Evolutionary conservation across 768 basidiomycete species (phyloP).

Genomic region (Phaeotremella skinneri): DNA sequence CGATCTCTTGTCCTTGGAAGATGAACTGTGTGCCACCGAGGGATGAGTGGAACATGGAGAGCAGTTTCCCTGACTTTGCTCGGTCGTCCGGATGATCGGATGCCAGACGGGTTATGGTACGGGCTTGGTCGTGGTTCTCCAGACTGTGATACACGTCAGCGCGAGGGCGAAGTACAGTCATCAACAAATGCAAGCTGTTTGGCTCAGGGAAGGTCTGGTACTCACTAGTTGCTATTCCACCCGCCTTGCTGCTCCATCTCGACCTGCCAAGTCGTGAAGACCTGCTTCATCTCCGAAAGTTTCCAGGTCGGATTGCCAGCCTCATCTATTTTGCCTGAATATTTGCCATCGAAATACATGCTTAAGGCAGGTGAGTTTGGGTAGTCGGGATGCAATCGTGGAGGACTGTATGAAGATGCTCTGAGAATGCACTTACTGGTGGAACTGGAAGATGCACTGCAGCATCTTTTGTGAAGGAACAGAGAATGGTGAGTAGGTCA

Average conservation of each 20-base stretch:
- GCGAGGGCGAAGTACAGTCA: not conserved
- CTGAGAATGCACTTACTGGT: conserved; percentile 26
- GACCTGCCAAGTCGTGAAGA: conserved; percentile 59
- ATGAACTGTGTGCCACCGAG: conserved; percentile 69
- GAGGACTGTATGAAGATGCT: conserved; percentile 31
- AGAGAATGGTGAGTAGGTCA: conserved; percentile 56
- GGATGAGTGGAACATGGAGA: conserved; percentile 63
- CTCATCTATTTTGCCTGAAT: conserved; percentile 40
- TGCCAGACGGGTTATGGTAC: conserved; percentile 66
- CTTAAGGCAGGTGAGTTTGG: conserved; percentile 54
- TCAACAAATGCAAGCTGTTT: too few species aligned
- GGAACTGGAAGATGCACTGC: conserved; percentile 50
- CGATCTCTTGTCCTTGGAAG: conserved; percentile 72
- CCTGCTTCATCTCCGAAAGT: conserved; percentile 58
- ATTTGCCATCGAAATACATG: conserved; percentile 52
- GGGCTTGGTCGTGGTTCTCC: conserved; percentile 41
- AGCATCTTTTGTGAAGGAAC: conserved; percentile 60
- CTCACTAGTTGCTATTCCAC: conserved; percentile 60
- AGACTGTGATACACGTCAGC: conserved; percentile 13
- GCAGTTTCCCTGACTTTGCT: conserved; percentile 62
- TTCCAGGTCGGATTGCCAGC: conserved; percentile 54
- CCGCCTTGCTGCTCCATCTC: conserved; percentile 62
- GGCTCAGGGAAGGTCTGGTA: too few species aligned
- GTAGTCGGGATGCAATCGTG: conserved; percentile 7
- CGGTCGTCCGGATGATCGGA: conserved; percentile 64